Conservation (phyloP, 305 asterid species). For the Rubia tinctorum region DNA sequence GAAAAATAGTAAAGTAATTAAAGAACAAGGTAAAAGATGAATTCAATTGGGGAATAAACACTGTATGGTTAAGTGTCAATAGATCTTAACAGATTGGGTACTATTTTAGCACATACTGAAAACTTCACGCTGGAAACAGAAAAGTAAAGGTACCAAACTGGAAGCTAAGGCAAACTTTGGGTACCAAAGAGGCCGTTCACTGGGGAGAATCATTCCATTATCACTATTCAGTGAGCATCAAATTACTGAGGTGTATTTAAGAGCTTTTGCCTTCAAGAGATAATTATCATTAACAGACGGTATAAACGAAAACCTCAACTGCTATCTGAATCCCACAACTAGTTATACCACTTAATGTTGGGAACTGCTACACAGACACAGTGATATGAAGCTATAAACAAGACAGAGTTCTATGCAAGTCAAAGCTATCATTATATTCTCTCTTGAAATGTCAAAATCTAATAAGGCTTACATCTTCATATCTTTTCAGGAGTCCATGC, state of each 20-base stretch:
- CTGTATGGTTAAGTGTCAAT: background rate
- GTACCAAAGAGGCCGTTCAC: background rate
- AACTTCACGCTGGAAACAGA: background rate
- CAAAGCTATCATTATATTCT: background rate
- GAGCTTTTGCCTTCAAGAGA: no score
- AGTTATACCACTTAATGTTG: background rate
- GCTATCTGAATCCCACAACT: background rate
- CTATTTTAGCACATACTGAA: background rate
- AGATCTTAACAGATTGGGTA: background rate
- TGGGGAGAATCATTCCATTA: background rate
- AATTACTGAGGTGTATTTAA: background rate
- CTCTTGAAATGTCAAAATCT: background rate
- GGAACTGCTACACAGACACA: background rate
- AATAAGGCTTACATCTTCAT: background rate
- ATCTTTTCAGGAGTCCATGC: background rate
- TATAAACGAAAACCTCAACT: background rate
- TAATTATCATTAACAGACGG: no score
- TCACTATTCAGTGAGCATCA: background rate
- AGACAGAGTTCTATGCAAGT: background rate
- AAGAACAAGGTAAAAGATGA: background rate
- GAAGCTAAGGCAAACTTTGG: background rate
- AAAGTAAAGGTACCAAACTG: no score
- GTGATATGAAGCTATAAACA: background rate
- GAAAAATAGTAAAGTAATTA: no score
- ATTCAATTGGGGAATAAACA: background rate